Conservation (phyloP, 805 yeast genomes). For the Ogataea chonburiensis region DNA sequence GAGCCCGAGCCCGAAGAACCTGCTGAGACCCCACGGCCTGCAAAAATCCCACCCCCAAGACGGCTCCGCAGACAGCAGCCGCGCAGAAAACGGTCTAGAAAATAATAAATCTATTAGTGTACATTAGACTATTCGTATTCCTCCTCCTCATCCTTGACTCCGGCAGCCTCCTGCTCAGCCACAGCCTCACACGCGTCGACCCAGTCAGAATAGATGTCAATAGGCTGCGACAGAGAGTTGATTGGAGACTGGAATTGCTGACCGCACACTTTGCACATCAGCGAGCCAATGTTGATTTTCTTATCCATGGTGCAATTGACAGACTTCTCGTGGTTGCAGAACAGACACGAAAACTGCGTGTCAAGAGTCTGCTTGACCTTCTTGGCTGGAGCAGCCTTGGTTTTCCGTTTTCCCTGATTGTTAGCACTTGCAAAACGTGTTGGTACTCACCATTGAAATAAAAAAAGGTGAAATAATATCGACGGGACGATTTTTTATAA, state of each 20-base stretch:
- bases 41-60: conserved; percentile 5
- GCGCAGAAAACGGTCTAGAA: conserved; percentile 10
- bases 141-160: conserved; percentile 27
- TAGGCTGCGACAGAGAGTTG: conserved; percentile 81
- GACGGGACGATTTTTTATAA: conserved; percentile 9
- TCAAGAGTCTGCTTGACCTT: conserved; percentile 77
- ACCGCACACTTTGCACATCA: conserved; percentile 91
- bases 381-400: conserved; percentile 78
- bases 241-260: conserved; percentile 89
- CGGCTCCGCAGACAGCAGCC: conserved; percentile 3
- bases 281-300: conserved; percentile 76
- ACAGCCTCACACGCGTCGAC: conserved; percentile 93
- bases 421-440: background rate
- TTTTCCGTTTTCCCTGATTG: conserved; percentile 57
- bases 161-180: conserved; percentile 55
- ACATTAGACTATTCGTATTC: conserved; percentile 17
- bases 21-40: background rate
- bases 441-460: conserved; percentile 7
- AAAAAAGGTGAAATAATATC: conserved; percentile 1
- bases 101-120: conserved; percentile 10
- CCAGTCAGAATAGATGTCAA: conserved; percentile 96
- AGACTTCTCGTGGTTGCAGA: conserved; percentile 93
- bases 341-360: conserved; percentile 82
- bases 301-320: conserved; percentile 87
- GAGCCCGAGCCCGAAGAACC: conserved; percentile 3